Percentiles rank a stretch among this genome's conserved stretches.
phyloP scores from a whole-genome alignment of 768 basidiomycete genomes.

The Clavulina sp. region DNA sequence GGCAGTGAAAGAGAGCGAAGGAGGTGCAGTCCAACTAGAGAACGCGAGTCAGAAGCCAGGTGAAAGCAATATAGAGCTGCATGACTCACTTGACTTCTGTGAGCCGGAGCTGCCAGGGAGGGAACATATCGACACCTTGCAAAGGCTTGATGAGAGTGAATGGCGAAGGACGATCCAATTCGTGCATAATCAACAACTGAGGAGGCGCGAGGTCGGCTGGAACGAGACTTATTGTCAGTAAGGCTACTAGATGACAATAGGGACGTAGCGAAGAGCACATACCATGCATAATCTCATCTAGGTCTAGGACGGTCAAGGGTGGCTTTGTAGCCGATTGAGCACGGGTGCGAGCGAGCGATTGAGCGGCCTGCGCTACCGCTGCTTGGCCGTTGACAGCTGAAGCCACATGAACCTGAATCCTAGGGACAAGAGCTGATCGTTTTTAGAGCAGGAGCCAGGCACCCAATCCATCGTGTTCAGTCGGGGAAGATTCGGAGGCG shows the following conservation, averaged over 20 bases:
- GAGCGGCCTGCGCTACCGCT: neutral
- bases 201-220: neutral
- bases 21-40: too few relatives aligned
- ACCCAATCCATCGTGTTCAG: too few relatives aligned
- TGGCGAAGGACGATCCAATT: neutral
- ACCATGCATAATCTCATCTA: neutral
- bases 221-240: neutral
- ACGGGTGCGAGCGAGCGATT: neutral
- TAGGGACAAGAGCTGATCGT: neutral
- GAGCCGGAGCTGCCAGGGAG: neutral
- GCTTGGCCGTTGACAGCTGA: neutral
- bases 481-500: too few relatives aligned
- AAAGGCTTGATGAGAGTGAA: neutral
- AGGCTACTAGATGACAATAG: neutral
- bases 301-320: neutral
- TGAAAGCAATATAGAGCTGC: neutral
- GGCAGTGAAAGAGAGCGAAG: too few relatives aligned
- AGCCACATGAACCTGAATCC: neutral
- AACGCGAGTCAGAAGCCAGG: too few relatives aligned
- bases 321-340: neutral
- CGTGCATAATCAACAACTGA: neutral
- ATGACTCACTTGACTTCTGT: neutral
- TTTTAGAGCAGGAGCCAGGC: neutral
- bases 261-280: neutral
- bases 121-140: neutral